These are phyloP conservation scores for Stephanodiscus minutulus DNA, from an alignment of 108 stramenopile genomes.

Conservation along the genomic window DNA sequence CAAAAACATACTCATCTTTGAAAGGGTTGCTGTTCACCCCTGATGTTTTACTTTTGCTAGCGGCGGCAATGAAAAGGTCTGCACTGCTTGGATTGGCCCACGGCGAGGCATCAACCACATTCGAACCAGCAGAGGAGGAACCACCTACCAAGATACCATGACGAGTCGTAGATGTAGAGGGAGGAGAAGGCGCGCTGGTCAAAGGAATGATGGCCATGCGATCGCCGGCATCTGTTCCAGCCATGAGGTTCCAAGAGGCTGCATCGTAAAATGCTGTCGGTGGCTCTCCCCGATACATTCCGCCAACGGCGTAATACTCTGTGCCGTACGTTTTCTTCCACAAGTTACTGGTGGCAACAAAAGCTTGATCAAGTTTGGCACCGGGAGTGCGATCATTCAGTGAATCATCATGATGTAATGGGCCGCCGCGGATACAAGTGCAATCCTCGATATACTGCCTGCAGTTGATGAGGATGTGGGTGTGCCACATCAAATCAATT, in stretches of 20 bases:
- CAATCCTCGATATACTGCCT: slow-evolving; percentile 49
- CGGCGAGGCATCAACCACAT: too few relatives aligned
- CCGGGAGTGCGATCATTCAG: slow-evolving; percentile 57
- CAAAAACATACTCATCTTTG: slow-evolving; percentile 22
- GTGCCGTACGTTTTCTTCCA: slow-evolving; percentile 51
- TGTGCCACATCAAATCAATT: slow-evolving; percentile 72
- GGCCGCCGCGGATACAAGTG: slow-evolving; percentile 29
- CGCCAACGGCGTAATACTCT: slow-evolving; percentile 49
- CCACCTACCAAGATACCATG: too few relatives aligned
- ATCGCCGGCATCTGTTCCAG: slow-evolving; percentile 3
- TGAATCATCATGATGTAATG: slow-evolving; percentile 64
- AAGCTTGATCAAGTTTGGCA: slow-evolving; percentile 43
- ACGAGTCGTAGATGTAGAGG: too few relatives aligned
- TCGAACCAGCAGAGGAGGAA: too few relatives aligned
- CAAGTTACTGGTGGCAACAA: slow-evolving; percentile 37
- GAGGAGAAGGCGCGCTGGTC: too few relatives aligned
- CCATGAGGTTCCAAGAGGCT: slow-evolving; percentile 15
- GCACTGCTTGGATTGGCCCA: neutral
- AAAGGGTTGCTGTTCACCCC: slow-evolving; percentile 1
- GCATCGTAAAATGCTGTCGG: slow-evolving; percentile 37
- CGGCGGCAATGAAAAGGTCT: neutral
- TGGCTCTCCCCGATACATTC: slow-evolving; percentile 76
- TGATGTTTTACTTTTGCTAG: neutral
- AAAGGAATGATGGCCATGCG: slow-evolving; percentile 5
- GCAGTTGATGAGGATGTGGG: slow-evolving; percentile 47